Evolutionary conservation across 1,139 yeast genomes (phyloP).

Genomic region (Kurtzmaniella quercitrusa): DNA sequence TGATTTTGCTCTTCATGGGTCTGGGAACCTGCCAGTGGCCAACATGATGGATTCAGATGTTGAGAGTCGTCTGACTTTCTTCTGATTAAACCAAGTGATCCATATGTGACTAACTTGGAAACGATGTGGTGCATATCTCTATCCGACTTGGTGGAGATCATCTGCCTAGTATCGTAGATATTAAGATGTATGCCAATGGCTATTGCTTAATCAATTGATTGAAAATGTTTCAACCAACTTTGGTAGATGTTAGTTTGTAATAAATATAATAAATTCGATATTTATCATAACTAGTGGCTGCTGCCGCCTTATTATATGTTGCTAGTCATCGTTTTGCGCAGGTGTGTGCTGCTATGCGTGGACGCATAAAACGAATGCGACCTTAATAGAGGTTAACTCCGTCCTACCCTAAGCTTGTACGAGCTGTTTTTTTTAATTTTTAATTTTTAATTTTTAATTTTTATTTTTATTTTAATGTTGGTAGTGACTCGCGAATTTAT

Average conservation of each 20-base stretch:
- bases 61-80: not conserved
- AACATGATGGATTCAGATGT: not conserved
- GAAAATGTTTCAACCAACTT: too few species aligned
- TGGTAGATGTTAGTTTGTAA: too few species aligned
- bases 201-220: too few species aligned
- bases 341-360: slow-evolving; percentile 1
- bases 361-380: not conserved
- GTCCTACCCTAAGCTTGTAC: too few species aligned
- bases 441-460: not conserved
- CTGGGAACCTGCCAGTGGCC: slow-evolving; percentile 3
- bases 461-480: not conserved
- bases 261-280: too few species aligned
- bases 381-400: not conserved
- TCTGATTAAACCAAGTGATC: slow-evolving; percentile 7
- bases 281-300: slow-evolving; percentile 2
- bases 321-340: not conserved
- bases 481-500: not conserved
- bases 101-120: slow-evolving; percentile 7
- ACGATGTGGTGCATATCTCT: slow-evolving; percentile 8
- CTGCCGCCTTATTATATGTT: not conserved
- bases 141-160: slow-evolving; percentile 1
- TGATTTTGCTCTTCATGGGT: not conserved
- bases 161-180: too few species aligned
- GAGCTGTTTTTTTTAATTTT: too few species aligned
- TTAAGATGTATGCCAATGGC: not conserved